phyloP scores from a whole-genome alignment of 768 basidiomycete species.

The Artomyces pyxidatus region DNA sequence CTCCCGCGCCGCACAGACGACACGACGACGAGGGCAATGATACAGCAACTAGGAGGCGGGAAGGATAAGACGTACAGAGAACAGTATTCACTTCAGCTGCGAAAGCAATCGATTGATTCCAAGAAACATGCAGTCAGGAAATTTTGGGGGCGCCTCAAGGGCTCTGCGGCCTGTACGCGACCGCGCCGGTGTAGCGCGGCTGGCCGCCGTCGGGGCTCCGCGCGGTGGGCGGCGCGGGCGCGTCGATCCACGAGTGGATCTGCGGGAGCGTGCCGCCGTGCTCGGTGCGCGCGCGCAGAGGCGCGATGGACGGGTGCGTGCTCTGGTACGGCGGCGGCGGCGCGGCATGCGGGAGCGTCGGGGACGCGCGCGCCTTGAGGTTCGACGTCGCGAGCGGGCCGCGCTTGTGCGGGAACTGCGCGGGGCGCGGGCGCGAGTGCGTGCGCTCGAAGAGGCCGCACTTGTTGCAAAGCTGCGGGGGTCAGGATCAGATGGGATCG shows the following conservation, averaged over 20 bases:
- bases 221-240: conserved; percentile 14
- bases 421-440: conserved; percentile 69
- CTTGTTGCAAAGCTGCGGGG: conserved; percentile 42
- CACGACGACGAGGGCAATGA: background rate
- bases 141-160: background rate
- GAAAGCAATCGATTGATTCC: no score
- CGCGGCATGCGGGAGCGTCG: conserved; percentile 26
- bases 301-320: conserved; percentile 45
- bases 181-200: background rate
- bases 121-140: no score
- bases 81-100: no score
- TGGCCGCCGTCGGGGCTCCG: background rate
- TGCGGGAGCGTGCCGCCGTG: conserved; percentile 35
- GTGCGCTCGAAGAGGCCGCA: conserved; percentile 78
- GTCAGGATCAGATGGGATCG: background rate
- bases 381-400: conserved; percentile 52
- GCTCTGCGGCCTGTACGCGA: background rate
- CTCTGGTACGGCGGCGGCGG: conserved; percentile 44
- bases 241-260: conserved; percentile 40
- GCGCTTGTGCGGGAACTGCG: conserved; percentile 75
- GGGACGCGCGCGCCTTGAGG: conserved; percentile 33
- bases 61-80: background rate
- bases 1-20: no score
- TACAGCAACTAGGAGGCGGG: background rate
- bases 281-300: conserved; percentile 32